These are phyloP conservation scores for Pyrrhoderma lamaoense DNA, from an alignment of 1,284 basidiomycete genomes.

Conservation along the genomic window DNA sequence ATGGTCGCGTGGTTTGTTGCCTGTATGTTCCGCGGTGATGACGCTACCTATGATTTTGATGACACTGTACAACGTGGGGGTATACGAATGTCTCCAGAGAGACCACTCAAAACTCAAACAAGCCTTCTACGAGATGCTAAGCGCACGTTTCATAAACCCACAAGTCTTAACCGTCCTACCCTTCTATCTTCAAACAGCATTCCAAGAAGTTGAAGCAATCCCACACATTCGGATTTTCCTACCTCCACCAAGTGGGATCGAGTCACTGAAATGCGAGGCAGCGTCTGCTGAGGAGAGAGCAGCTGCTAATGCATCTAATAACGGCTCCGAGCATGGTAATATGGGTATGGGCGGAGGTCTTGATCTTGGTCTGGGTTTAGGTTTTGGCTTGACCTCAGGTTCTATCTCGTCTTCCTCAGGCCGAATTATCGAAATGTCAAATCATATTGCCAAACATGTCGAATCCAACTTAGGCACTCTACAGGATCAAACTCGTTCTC, in stretches of 20 bases:
- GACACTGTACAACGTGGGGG: too few relatives aligned
- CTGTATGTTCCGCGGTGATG: not conserved
- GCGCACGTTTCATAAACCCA: constrained; percentile 46
- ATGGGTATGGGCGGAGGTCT: too few relatives aligned
- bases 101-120: constrained; percentile 55
- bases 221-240: constrained; percentile 47
- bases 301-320: too few relatives aligned
- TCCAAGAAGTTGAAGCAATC: constrained; percentile 45
- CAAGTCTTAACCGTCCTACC: constrained; percentile 55
- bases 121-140: constrained; percentile 66
- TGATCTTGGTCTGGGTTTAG: too few relatives aligned
- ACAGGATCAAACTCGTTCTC: not conserved
- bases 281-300: too few relatives aligned
- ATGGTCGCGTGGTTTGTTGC: too few relatives aligned
- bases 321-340: too few relatives aligned
- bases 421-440: too few relatives aligned
- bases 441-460: too few relatives aligned
- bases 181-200: constrained; percentile 57
- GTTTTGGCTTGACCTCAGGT: too few relatives aligned
- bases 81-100: constrained; percentile 40
- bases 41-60: not conserved
- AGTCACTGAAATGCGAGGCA: too few relatives aligned
- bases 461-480: too few relatives aligned
- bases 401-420: constrained; percentile 13
- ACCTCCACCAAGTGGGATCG: constrained; percentile 38